Conservation (phyloP, 305 asterid species). For the Fraxinus velutina region DNA sequence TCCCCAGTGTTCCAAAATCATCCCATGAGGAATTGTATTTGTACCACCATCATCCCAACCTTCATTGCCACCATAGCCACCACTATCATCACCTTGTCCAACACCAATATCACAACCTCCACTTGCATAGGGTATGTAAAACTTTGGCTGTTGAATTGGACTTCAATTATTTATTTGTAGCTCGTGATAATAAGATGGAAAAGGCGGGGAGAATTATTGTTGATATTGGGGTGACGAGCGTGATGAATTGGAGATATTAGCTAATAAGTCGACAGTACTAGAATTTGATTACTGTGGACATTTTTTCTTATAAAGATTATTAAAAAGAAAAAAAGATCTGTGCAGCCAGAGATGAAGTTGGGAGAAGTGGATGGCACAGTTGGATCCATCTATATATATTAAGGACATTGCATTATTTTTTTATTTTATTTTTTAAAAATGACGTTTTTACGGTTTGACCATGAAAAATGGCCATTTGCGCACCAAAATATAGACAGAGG, state of each 20-base stretch:
- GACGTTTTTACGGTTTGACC: not conserved
- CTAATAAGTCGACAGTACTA: constrained; percentile 21
- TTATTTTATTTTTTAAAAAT: not conserved
- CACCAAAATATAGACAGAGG: not conserved
- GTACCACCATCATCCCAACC: constrained; percentile 19
- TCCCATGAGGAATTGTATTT: constrained; percentile 13
- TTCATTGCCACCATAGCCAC: constrained; percentile 18
- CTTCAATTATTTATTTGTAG: not conserved
- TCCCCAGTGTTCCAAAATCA: constrained; percentile 30
- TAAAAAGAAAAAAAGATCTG: not conserved
- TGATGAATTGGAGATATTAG: not conserved
- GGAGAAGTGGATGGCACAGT: not conserved
- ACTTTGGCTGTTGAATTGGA: not conserved
- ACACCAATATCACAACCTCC: constrained; percentile 1
- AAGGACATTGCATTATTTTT: not conserved
- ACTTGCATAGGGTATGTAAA: constrained; percentile 18
- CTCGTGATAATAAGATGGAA: not conserved
- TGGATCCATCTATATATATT: not conserved
- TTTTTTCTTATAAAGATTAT: not conserved
- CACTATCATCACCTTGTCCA: not conserved
- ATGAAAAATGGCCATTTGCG: not conserved
- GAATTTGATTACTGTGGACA: constrained; percentile 27
- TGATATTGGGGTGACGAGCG: not conserved
- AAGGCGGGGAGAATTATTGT: not conserved
- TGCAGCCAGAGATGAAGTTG: not conserved